phyloP scores from a whole-genome alignment of 2,329 filamentous ascomycete species.

The Penicillium concentricum region DNA sequence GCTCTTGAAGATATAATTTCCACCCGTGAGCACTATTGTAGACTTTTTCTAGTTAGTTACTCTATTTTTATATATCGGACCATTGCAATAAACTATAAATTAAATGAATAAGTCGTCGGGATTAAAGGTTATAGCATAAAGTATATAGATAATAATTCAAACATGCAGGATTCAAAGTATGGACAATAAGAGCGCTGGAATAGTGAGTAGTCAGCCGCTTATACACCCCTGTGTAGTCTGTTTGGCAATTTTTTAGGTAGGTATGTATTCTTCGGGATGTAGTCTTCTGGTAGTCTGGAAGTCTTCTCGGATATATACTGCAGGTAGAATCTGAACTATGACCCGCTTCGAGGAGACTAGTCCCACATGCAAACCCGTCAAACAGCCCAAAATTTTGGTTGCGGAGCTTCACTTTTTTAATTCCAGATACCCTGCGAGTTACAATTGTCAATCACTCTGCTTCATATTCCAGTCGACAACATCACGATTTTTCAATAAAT shows the following conservation, averaged over 20 bases:
- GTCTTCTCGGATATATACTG: not conserved
- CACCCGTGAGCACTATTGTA: not conserved
- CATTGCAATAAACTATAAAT: no score
- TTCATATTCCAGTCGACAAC: not conserved
- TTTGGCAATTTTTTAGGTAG: no score
- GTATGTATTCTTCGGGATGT: no score
- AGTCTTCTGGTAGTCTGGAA: no score
- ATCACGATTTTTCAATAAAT: not conserved
- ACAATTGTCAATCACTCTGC: not conserved
- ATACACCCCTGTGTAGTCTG: no score
- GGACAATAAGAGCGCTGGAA: no score
- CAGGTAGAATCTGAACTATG: not conserved
- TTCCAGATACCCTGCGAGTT: slow-evolving; percentile 6
- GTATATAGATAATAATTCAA: no score
- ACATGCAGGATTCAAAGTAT: no score
- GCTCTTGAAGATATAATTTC: not conserved
- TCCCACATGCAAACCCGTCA: slow-evolving; percentile 44
- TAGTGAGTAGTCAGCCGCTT: not conserved
- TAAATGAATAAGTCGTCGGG: not conserved
- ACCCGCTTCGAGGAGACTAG: not conserved
- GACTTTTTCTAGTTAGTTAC: not conserved
- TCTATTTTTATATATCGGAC: not conserved
- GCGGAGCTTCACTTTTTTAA: slow-evolving; percentile 26
- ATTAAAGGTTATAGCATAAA: no score
- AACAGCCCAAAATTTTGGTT: slow-evolving; percentile 37